Evolutionary conservation across 371 early-diverging fungal species (phyloP).

Genomic region (Lichtheimia hyalospora): DNA sequence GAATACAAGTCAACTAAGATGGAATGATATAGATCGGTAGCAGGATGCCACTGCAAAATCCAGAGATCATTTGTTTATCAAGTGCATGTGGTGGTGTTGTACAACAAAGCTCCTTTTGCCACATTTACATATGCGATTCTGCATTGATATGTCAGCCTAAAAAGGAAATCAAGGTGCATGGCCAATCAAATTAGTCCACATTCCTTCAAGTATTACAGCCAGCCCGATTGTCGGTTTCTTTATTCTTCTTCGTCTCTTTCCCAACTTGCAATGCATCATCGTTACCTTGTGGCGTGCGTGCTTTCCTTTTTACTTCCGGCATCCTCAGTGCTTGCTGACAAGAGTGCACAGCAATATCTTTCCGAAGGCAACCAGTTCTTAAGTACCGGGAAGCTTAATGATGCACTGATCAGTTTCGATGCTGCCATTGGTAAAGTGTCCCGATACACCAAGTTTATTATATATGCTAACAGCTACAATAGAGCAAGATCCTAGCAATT

Average conservation of each 20-base stretch:
- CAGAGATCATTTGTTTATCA: too few relatives aligned
- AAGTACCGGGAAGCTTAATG: slow-evolving; percentile 57
- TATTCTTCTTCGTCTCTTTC: slow-evolving; percentile 1
- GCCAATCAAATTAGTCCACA: too few relatives aligned
- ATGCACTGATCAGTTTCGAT: slow-evolving; percentile 70
- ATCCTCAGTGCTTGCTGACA: slow-evolving; percentile 32
- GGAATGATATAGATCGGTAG: too few relatives aligned
- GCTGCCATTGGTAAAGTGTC: slow-evolving; percentile 63
- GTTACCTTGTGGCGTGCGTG: slow-evolving; percentile 30
- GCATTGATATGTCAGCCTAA: too few relatives aligned
- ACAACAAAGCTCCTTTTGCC: too few relatives aligned
- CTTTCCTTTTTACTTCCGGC: slow-evolving; percentile 26
- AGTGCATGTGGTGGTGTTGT: too few relatives aligned
- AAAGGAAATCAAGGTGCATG: too few relatives aligned
- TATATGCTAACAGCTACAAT: slow-evolving; percentile 7
- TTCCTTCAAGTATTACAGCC: too few relatives aligned
- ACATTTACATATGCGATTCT: too few relatives aligned
- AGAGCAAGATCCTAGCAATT: slow-evolving; percentile 76
- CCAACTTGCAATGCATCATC: slow-evolving; percentile 10
- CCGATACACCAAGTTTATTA: neutral
- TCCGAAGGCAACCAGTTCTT: slow-evolving; percentile 65
- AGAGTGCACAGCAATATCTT: slow-evolving; percentile 57
- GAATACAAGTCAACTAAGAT: too few relatives aligned
- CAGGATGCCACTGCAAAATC: too few relatives aligned
- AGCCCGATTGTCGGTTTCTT: neutral